A percentile compares a stretch with the other conserved stretches of the same genome.
These are phyloP conservation scores for Moesziomyces antarcticus DNA, from an alignment of 1,284 basidiomycete species.

Conservation along the genomic window DNA sequence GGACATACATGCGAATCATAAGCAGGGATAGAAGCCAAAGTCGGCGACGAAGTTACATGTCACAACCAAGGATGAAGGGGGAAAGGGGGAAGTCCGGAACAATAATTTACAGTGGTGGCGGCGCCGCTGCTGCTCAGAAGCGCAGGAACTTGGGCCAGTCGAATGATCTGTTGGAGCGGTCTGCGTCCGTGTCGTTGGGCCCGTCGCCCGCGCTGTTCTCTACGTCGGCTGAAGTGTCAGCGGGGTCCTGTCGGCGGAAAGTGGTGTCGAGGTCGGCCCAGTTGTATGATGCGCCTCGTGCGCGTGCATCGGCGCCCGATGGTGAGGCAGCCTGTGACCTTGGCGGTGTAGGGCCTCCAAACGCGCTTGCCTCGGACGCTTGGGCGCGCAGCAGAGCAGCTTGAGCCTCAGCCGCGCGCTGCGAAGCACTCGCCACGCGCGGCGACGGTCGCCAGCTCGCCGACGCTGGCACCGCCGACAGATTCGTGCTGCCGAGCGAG, in stretches of 20 bases:
- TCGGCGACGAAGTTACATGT: neutral
- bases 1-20: neutral
- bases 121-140: constrained; percentile 16
- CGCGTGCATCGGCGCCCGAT: neutral
- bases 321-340: constrained; percentile 14
- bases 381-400: constrained; percentile 11
- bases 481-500: constrained; percentile 4
- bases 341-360: constrained; percentile 20
- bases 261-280: constrained; percentile 30
- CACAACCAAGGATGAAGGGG: neutral
- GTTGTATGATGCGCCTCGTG: constrained; percentile 17
- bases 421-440: constrained; percentile 30
- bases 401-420: constrained; percentile 34
- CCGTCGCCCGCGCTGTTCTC: constrained; percentile 8
- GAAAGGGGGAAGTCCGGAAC: neutral
- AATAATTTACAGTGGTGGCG: neutral
- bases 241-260: neutral
- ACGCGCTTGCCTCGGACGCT: neutral
- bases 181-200: constrained; percentile 1
- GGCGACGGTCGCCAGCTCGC: constrained; percentile 46
- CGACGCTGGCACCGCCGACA: constrained; percentile 22
- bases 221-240: constrained; percentile 2
- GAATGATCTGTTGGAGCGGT: constrained; percentile 19
- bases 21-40: too few species aligned
- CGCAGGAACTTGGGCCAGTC: constrained; percentile 42